Conservation (phyloP, 495 filamentous ascomycete species). For the Poronia punctata region DNA sequence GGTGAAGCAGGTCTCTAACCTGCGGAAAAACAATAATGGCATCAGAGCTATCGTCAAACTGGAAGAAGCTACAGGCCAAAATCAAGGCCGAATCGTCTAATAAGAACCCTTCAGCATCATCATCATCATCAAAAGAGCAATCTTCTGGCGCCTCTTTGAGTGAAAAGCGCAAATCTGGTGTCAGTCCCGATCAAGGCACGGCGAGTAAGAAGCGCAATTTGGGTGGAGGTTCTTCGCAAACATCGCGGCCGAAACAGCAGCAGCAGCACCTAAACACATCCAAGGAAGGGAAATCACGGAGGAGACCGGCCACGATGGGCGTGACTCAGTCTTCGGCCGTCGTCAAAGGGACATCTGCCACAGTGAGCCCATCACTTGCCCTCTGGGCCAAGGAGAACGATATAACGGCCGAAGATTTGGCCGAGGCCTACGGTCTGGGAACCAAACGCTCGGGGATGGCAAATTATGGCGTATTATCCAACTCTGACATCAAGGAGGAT, state of each 20-base stretch:
- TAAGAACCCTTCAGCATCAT: too few species aligned
- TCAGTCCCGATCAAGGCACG: slow-evolving; percentile 24
- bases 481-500: slow-evolving; percentile 6
- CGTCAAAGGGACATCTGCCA: slow-evolving; percentile 19
- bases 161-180: slow-evolving; percentile 2
- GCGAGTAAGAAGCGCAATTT: slow-evolving; percentile 8
- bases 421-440: slow-evolving; percentile 50
- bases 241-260: slow-evolving; percentile 1
- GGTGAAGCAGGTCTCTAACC: too few species aligned
- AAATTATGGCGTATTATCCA: slow-evolving; percentile 3
- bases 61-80: slow-evolving; percentile 65
- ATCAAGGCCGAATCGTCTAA: slow-evolving; percentile 48
- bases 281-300: slow-evolving; percentile 1
- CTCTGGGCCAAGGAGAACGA: slow-evolving; percentile 51
- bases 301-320: slow-evolving; percentile 24
- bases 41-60: slow-evolving; percentile 52
- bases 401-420: slow-evolving; percentile 53
- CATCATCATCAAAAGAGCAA: slow-evolving; percentile 7
- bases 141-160: slow-evolving; percentile 2
- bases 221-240: slow-evolving; percentile 3
- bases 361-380: slow-evolving; percentile 32
- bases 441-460: slow-evolving; percentile 16
- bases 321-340: slow-evolving; percentile 29
- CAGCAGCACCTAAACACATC: not conserved
- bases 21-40: slow-evolving; percentile 29